Evolutionary conservation across 768 basidiomycete species (phyloP), one percentile per base, ranked within the genome.

Genomic region (Artomyces pyxidatus): DNA sequence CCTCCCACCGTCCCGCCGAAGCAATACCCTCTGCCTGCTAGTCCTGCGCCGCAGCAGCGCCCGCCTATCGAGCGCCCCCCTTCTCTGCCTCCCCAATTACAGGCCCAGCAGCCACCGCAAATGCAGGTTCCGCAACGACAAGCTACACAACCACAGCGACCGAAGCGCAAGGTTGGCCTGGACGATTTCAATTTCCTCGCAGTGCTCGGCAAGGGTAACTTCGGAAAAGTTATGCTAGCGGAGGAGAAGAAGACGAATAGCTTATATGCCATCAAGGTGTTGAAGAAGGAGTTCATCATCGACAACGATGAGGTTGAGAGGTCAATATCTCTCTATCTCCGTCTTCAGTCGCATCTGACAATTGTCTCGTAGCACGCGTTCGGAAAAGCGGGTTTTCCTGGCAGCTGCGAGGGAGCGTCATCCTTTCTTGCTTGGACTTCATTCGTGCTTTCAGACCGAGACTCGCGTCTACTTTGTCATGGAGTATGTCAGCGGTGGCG

Each of bases 241-340:
- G 96, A 99, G 68, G 96, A 99, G 75, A 99, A 99, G 80, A 83
- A 76, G 65, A 78, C 82, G 44, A 89, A 81, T 58, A 81, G 78
- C 44, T 68, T 98, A 48, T 98, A 88, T 63, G 96, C 96, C n/a
- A 97, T 99, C 74, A 99, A 99, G 69, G 96, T 99, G n/a, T 64
- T 99, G 64, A 99, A 99, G 77, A 99, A 99, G 65, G 96, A 98
- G 69, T 98, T 99, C 63, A 98, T 99, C 65, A 98, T 99, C 59
- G 96, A 99, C 65, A 98, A 99, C 53, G 96, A 99, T 66, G 96
- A 98, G 73, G 93, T 99, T 3, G 96, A 98, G 69, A 96, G 93
- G 95, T 95, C 57, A 48, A 75, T 51, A 42, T 32, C 27, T 16
- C 48, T 38, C 11, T 21, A 12, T 21, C 26, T 35, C 27, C 48